phyloP scores from a whole-genome alignment of 257 asterid genomes.

The Capsicum rhomboideum region DNA sequence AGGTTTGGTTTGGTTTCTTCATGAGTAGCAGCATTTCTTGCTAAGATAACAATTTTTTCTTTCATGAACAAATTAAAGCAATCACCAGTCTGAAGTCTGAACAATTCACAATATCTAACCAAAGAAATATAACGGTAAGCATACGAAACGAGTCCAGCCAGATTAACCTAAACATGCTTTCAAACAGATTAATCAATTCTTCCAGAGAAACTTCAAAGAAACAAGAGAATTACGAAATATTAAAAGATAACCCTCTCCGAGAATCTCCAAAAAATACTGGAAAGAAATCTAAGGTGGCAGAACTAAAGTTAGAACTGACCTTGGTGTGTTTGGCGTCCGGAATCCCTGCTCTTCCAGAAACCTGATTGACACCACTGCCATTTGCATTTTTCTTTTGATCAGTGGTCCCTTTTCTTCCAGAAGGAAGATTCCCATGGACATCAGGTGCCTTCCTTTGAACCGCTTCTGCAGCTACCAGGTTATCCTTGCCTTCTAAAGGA shows the following conservation, averaged over 20 bases:
- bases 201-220: not conserved
- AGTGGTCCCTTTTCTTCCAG: not conserved
- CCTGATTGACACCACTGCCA: not conserved
- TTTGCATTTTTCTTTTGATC: not conserved
- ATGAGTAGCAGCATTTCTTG: not conserved
- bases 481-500: not conserved
- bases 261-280: not conserved
- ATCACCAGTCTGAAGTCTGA: not conserved
- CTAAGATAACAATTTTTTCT: not conserved
- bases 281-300: not conserved
- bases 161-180: not conserved
- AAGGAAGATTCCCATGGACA: not conserved
- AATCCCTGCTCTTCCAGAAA: not conserved
- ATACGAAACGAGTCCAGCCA: not conserved
- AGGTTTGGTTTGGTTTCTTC: not conserved
- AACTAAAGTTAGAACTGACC: constrained; percentile 9
- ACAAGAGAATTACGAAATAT: not conserved
- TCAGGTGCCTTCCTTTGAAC: not conserved
- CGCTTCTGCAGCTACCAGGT: not conserved
- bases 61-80: not conserved
- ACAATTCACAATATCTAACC: not conserved
- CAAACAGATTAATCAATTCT: not conserved
- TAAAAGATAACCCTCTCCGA: not conserved
- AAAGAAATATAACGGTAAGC: not conserved
- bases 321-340: not conserved